Evolutionary conservation across 164 flowering plant species (phyloP), one percentile per base, ranked within the genome.

Genomic region (Nymphaea colorata): DNA sequence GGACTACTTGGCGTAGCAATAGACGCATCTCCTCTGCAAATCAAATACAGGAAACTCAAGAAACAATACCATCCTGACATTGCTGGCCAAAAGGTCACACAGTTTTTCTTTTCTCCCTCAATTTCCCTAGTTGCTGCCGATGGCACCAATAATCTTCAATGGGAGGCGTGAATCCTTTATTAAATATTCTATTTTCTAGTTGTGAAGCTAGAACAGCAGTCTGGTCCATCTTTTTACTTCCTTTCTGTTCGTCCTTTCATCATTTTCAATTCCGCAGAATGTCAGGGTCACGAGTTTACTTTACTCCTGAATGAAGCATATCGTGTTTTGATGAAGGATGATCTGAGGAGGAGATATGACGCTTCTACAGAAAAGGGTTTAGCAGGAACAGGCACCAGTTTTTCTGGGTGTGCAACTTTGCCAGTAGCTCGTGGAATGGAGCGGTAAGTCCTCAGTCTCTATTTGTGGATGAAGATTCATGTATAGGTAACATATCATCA

Each of bases 1-100:
- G 79, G 85, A 73, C 67, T 88, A 76, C 85, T 88, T 11, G 89
- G 90, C 47, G 86, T 88, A 77, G 70, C 87, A 41, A 70, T 66
- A 41, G 80, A 80, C 64, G 80, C 90, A 16, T 75, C 69, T 69
- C 15, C 76, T 5, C 70, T 72, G 64, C 72, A 85, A 79, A 88
- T 88, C 72, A 86, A 81, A 64, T 84, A 80, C 86, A 76, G 90
- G 70, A 88, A 76, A 47, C 72, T 84, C 70, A 90, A 88, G 66
- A 87, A 88, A 82, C 86, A 81, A 65, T 67, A 83, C 70, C 90
- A 86, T 68, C 93, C 89, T n/a, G 93, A 86, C 76, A 76, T 88
- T 72, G 90, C 87, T 7, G 93, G 93, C 68, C 36, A 25, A 25
- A 61, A 75, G 85, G 90, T 86, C 65, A 11, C 12, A 12, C 55